Evolutionary conservation across 1,284 basidiomycete species (phyloP), one percentile per base, ranked within the genome.

Genomic region (Polyporus tsugae): DNA sequence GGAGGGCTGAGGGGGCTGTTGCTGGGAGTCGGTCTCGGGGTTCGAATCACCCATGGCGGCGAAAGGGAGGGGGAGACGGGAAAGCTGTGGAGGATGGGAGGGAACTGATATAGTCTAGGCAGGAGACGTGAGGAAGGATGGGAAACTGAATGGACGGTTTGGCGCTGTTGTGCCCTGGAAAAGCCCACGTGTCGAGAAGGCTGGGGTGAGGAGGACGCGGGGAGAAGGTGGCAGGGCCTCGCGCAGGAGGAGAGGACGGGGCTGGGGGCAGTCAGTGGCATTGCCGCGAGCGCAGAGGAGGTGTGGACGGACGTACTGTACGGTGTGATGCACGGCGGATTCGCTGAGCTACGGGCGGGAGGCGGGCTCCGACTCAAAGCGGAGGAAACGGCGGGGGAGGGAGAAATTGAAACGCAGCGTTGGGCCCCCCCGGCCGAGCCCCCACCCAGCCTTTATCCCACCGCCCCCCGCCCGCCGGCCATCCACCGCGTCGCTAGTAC

Each of bases 11-110:
- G 77, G 74, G 70, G 78, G 75, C 59, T 77, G 78, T 49, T 77
- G 65, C 33, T 69, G 78, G 74, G 82, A 77, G 70, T 84, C 83
- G 74, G 77, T 77, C 75, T 84, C 82, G 71, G 79, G 78, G 73
- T 77, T 76, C 72, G 76, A 73, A 75, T 79, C 80, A 66, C 75
- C 75, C 77, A 76, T 80, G 68, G 63, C 59, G 74, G 65, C 60
- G 62, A 67, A 61, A 62, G 65, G 63, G 67, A 68, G 70, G 69
- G 39, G 67, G 64, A 55, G 57, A 65, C 60, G 65, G 55, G 66
- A 61, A 66, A 66, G 63, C 49, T 35, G 62, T 53, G 66, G 68
- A 62, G 70, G 68, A 74, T 73, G 71, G 70, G 73, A 65, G 63
- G 63, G 66, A n/a, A 66, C 61, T 72, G 71, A 72, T 72, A 72